Base-by-base conservation (phyloP, 2,329 filamentous ascomycete species). In the Setomelanomma holmii region DNA sequence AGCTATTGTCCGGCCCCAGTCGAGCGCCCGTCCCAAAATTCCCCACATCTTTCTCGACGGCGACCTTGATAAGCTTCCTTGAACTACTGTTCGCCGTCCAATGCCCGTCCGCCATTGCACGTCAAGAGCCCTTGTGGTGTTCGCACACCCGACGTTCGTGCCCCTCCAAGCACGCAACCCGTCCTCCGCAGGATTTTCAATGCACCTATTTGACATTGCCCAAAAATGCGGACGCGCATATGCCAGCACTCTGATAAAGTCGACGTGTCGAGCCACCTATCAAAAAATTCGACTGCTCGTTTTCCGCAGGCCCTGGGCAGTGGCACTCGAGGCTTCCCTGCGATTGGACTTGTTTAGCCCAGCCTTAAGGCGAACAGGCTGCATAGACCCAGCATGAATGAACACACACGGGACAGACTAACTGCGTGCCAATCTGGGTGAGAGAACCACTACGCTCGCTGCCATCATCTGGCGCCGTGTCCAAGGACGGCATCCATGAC, bases 381-480 rank as follows among this genome's bases (percentile, higher is more conserved):
- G 67, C 67, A 68, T 62, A 49, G 59, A 55, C 53, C 63, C 66
- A 61, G 73, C 76, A 77, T 76, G 64, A 69, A 63, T 47, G 66
- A 63, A 56, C 64, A 62, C 69, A 71, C 72, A 76, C 74, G 71
- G 72, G 75, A 76, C 67, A 63, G 57, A 54, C 61, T 64, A 66
- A 45, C 50, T 48, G 55, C 45, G 43, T 53, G 58, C 47, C 56
- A 56, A 42, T 47, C 44, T 51, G 47, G 48, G 54, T 45, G 52
- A 44, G 49, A 53, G 54, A 55, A n/a, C 49, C 54, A 55, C 42
- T 53, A 34, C 49, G 38, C 40, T 42, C 36, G 42, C 48, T 40
- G 41, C 44, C 52, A 43, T 49, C 34, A 48, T 50, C 58, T 56
- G 58, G 47, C 51, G 56, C 53, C 40, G 53, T 33, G 27, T 42